Base-by-base conservation (phyloP, 2,329 filamentous ascomycete genomes). In the Aspergillus novofumigatus region DNA sequence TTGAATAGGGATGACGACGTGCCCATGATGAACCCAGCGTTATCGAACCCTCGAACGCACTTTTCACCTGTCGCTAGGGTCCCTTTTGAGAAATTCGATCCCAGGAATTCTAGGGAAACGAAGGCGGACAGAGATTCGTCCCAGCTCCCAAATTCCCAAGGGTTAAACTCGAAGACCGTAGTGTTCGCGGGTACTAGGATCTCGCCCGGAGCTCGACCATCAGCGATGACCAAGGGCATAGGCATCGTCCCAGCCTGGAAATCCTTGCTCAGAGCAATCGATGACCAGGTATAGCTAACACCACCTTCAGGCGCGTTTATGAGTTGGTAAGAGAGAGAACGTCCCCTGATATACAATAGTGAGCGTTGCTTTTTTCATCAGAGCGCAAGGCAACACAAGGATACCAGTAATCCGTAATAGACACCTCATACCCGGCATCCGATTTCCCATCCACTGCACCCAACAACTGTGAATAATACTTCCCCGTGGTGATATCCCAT, bases 1-100 rank as follows among this genome's bases (percentile, higher is more conserved):
- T 96, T 96, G 80, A 96, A 96, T 1, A 96, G 80, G 1, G 88
- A 88, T 1, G 87, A 90, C 29, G 87, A 91, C 0, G 91, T 95
- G 35, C 91, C 91, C 85, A 94, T 91, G 26, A 96, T 79, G 67
- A 83, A 96, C 4, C 90, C 90, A 23, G 83, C 83, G 65, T 92
- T 91, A 74, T 96, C 92, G 61, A 91, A 91, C 0, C 92, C 91
- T 3, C 81, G 79, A 11, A 93, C 81, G 67, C 92, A 96, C 17
- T 75, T 69, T 48, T 83, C 80, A 54, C 79, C 69, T 7, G 77
- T 67, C 0, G 81, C 75, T 9, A 92, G 72, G 3, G 70, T 67
- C n/a, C 90, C 90, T 3, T 74, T 78, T 26, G 77, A 80, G 70
- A 92, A 91, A 64, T 86, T 86, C 3, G 89, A 89, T 1, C 90